Evolutionary conservation across 805 yeast species (phyloP), one percentile per base, ranked within the genome.

Genomic region (Sporopachydermia quercuum): DNA sequence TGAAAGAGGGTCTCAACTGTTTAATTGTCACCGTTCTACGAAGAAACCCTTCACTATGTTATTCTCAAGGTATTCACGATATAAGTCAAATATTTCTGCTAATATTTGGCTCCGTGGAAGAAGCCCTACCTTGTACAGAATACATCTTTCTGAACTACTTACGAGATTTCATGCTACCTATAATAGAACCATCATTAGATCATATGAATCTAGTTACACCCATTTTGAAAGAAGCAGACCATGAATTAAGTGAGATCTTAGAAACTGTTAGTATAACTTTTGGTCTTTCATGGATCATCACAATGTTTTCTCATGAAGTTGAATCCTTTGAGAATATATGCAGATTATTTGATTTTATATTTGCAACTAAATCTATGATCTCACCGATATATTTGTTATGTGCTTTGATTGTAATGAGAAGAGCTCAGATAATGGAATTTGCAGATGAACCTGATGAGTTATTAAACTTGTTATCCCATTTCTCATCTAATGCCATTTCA

Each of bases 61-160:
- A 89, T 56, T 89, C 86, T 55, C 98, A 89, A 58, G 98, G 98
- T 0, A 84, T 70, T 55, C 97, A 89, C 56, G 97, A 91, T 50
- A 63, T 91, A 15, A 86, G 84, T 1, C 67, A 82, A 30, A 67
- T 81, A 3, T 62, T 82, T 4, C 58, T 81, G 3, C 52, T 78
- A 14, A 71, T 78, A 1, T 72, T 75, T 42, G 55, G 58, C 15
- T 38, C 48, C 34, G 46, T 48, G 39, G 39, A 47, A 38, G 47
- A 52, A 39, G 57, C 60, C 15, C 44, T 43, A 13, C 42, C 51
- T 19, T 48, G 75, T 4, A 58, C 87, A 38, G 78, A 75, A 41
- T 53, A 58, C 19, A 60, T 85, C 37, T 66, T 91, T 0, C 47
- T 80, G 5, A 46, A 60, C 39, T 81, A 76, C 51, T 58, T 91